These are phyloP conservation scores for Hyaloscypha finlandica DNA, from an alignment of 495 filamentous ascomycete genomes.

Conservation along the genomic window DNA sequence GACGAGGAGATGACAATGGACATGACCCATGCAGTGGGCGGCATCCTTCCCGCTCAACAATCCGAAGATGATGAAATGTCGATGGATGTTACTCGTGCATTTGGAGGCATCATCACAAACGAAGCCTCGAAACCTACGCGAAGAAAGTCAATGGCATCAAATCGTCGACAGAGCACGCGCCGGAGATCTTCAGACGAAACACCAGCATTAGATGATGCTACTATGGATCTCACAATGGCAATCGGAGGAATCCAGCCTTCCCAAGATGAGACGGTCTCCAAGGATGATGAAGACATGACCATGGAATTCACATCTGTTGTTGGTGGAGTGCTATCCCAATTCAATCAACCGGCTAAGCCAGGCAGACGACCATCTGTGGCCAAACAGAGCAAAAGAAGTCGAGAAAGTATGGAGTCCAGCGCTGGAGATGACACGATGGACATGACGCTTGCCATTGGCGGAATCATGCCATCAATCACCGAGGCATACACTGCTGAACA, in stretches of 20 bases:
- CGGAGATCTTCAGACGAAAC: constrained; percentile 32
- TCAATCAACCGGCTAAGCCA: constrained; percentile 31
- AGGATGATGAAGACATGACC: constrained; percentile 66
- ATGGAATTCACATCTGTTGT: constrained; percentile 86
- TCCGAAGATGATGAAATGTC: constrained; percentile 56
- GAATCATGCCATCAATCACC: constrained; percentile 52
- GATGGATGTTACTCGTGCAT: constrained; percentile 81
- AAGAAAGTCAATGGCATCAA: constrained; percentile 23
- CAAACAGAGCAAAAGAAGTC: constrained; percentile 11
- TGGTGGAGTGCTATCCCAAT: constrained; percentile 69
- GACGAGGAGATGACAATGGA: constrained; percentile 78
- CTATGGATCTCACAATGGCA: constrained; percentile 79
- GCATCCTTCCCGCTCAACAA: constrained; percentile 61
- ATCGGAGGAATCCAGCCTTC: constrained; percentile 59
- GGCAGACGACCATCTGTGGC: constrained; percentile 25
- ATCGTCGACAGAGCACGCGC: constrained; percentile 34
- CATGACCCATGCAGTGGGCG: constrained; percentile 79
- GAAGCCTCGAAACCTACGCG: constrained; percentile 11
- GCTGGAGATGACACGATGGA: constrained; percentile 60
- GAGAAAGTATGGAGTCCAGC: constrained; percentile 27
- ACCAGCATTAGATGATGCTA: constrained; percentile 54
- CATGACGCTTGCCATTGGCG: constrained; percentile 71
- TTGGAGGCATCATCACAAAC: constrained; percentile 72
- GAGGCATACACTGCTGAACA: constrained; percentile 1
- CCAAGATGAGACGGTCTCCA: constrained; percentile 27